phyloP scores from a whole-genome alignment of 164 flowering plant species.

The Magnolia officinalis region DNA sequence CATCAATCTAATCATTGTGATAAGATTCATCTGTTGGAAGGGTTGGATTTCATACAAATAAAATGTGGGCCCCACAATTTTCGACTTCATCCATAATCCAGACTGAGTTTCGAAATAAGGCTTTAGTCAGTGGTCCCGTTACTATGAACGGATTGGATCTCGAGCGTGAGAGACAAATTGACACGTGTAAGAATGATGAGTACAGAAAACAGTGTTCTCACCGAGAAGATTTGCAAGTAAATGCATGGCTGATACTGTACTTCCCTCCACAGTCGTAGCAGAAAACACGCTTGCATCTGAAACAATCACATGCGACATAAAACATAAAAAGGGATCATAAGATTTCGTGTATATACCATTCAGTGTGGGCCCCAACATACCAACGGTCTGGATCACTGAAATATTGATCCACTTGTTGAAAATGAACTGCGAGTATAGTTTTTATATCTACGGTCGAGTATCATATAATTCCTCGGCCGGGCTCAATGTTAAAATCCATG shows the following conservation, averaged over 20 bases:
- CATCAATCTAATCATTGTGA: no score
- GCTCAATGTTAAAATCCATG: no score
- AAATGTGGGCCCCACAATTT: no score
- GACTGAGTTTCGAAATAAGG: no score
- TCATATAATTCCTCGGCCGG: neutral
- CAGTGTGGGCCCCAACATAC: neutral
- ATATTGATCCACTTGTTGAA: neutral
- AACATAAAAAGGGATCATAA: neutral
- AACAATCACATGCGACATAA: neutral
- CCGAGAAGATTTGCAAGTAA: neutral
- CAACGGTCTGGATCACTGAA: neutral
- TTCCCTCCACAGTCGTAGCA: slow-evolving; percentile 1
- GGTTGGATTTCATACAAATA: no score
- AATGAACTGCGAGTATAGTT: neutral
- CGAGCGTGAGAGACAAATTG: no score
- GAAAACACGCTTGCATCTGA: neutral
- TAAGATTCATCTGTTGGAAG: no score
- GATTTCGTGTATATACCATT: neutral
- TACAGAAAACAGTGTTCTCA: no score
- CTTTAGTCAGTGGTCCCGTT: no score
- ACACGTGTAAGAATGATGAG: no score
- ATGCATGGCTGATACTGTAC: neutral
- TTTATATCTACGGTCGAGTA: neutral
- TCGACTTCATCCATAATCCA: no score
- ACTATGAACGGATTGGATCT: no score